Evolutionary conservation across 805 yeast species (phyloP).

Genomic region (Hanseniaspora clermontiae): DNA sequence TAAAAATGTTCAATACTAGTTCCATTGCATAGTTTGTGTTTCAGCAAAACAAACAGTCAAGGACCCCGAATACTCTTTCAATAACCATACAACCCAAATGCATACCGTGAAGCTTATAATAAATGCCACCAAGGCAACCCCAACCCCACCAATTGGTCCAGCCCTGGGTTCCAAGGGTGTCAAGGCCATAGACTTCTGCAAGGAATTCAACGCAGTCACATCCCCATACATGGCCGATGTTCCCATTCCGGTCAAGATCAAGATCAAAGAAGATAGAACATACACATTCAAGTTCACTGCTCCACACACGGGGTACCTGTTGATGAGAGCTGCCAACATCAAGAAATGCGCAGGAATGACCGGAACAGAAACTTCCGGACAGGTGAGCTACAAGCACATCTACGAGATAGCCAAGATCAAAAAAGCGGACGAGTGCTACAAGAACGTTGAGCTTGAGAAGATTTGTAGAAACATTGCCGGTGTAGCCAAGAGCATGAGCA

Average conservation of each 20-base stretch:
- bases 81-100: neutral
- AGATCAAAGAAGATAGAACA: conserved; percentile 83
- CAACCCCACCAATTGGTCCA: conserved; percentile 98
- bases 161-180: conserved; percentile 98
- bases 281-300: conserved; percentile 77
- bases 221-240: conserved; percentile 74
- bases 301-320: conserved; percentile 81
- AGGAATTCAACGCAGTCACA: conserved; percentile 94
- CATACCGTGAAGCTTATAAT: conserved; percentile 71
- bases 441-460: conserved; percentile 53
- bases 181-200: conserved; percentile 95
- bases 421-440: conserved; percentile 71
- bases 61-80: neutral
- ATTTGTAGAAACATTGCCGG: conserved; percentile 73
- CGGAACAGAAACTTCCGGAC: conserved; percentile 35
- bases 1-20: neutral
- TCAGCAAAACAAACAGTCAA: no score
- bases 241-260: conserved; percentile 77
- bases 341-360: conserved; percentile 58
- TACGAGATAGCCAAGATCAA: conserved; percentile 92
- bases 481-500: conserved; percentile 83
- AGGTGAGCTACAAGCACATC: conserved; percentile 67
- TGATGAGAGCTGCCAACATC: conserved; percentile 61
- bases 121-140: conserved; percentile 96
- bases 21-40: neutral